phyloP scores from a whole-genome alignment of 495 filamentous ascomycete species.

The Clavariopsis aquatica region DNA sequence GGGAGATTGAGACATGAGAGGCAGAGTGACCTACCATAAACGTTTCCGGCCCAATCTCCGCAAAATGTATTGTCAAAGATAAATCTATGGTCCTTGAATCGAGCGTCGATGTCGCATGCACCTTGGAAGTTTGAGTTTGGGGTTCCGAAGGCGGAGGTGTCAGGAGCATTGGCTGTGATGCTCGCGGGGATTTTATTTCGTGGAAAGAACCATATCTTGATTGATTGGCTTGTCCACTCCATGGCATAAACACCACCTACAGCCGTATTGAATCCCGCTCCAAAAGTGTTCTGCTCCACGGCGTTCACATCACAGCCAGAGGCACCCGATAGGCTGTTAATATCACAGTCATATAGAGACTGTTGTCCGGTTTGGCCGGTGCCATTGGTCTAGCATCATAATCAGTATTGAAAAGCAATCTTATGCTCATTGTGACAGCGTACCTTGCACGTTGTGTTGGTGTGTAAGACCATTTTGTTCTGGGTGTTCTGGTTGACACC shows the following conservation, averaged over 20 bases:
- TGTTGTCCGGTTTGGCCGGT: constrained; percentile 54
- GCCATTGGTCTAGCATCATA: constrained; percentile 45
- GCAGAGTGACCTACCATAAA: constrained; percentile 34
- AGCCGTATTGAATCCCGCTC: constrained; percentile 32
- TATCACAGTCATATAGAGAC: constrained; percentile 54
- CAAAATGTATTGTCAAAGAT: constrained; percentile 86
- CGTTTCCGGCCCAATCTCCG: constrained; percentile 78
- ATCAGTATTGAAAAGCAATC: neutral
- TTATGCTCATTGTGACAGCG: neutral
- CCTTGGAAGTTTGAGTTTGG: constrained; percentile 67
- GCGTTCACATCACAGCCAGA: constrained; percentile 30
- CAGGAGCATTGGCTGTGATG: constrained; percentile 58
- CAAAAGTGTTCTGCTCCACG: constrained; percentile 15
- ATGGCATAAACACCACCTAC: constrained; percentile 77
- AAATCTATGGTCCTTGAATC: constrained; percentile 72
- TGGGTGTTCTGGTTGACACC: constrained; percentile 68
- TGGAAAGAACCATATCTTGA: constrained; percentile 81
- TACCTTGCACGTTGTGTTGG: constrained; percentile 58
- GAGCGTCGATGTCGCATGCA: constrained; percentile 61
- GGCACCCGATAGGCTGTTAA: constrained; percentile 11
- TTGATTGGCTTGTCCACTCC: constrained; percentile 68
- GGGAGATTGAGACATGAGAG: neutral
- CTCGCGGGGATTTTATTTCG: constrained; percentile 60
- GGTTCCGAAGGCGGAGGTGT: constrained; percentile 64
- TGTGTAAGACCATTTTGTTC: constrained; percentile 78